Conservation (phyloP, 1,139 yeast species). For the Blastobotrys elegans region DNA sequence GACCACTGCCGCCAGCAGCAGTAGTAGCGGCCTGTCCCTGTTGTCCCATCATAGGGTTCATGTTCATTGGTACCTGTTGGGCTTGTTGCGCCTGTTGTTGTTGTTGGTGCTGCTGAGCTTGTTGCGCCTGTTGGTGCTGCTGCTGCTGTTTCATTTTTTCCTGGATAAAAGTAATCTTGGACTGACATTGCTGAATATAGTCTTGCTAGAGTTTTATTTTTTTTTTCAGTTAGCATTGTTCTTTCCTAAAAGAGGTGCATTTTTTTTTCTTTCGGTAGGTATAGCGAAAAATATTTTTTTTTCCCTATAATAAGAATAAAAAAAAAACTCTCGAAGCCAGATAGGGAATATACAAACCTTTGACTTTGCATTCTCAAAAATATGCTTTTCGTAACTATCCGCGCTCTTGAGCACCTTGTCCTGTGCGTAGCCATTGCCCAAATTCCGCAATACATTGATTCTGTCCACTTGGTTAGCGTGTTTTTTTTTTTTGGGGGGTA, state of each 20-base stretch:
- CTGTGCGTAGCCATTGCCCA: constrained; percentile 27
- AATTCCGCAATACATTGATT: constrained; percentile 18
- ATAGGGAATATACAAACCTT: no score
- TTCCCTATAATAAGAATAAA: no score
- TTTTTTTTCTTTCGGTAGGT: neutral
- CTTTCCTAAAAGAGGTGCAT: neutral
- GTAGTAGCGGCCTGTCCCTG: constrained; percentile 14
- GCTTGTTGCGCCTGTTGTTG: constrained; percentile 14
- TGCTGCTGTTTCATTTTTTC: constrained; percentile 20
- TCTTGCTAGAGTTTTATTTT: constrained; percentile 2
- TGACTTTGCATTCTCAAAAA: constrained; percentile 27
- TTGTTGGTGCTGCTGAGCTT: constrained; percentile 13
- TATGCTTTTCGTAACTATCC: constrained; percentile 29
- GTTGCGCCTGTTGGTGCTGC: neutral
- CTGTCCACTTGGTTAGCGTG: neutral
- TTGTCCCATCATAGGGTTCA: constrained; percentile 1
- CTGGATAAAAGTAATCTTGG: constrained; percentile 23
- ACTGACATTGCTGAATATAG: constrained; percentile 17
- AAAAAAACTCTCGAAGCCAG: no score
- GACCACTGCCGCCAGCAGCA: constrained; percentile 17
- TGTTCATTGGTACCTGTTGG: constrained; percentile 11
- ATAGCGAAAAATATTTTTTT: neutral
- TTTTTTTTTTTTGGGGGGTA: neutral
- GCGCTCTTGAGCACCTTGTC: constrained; percentile 30
- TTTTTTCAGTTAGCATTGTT: neutral